Conservation (phyloP, 2,329 filamentous ascomycete genomes). For the Sporothrix curviconia region DNA sequence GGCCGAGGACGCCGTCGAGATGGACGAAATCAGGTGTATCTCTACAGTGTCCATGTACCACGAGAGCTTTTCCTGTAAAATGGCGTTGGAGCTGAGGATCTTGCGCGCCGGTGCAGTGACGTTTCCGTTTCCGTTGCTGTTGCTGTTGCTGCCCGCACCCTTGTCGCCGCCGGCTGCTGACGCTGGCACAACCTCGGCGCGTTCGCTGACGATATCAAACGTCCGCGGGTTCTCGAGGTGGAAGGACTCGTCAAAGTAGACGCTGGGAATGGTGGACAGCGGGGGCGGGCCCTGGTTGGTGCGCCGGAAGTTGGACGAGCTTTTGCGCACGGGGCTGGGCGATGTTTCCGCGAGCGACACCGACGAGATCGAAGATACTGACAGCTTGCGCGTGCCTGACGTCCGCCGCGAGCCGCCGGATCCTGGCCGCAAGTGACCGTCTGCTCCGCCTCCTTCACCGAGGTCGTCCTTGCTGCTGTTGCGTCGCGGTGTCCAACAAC, state of each 20-base stretch:
- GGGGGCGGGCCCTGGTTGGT: conserved; percentile 70
- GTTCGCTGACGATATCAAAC: conserved; percentile 93
- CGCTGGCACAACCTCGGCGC: conserved; percentile 86
- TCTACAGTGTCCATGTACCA: conserved; percentile 99
- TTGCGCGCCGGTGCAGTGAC: conserved; percentile 62
- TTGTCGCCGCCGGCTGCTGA: conserved; percentile 49
- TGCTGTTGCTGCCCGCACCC: conserved; percentile 23
- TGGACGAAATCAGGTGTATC: conserved; percentile 91
- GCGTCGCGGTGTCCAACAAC: conserved; percentile 29
- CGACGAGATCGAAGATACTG: conserved; percentile 38
- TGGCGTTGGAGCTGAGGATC: conserved; percentile 89
- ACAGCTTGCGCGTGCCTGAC: conserved; percentile 34
- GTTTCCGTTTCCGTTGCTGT: conserved; percentile 32
- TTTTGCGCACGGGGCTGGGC: conserved; percentile 37
- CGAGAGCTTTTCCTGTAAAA: conserved; percentile 93
- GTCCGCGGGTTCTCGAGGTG: conserved; percentile 92
- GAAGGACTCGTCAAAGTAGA: conserved; percentile 95
- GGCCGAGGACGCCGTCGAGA: conserved; percentile 88
- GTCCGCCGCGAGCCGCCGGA: conserved; percentile 33
- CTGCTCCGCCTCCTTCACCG: conserved; percentile 31
- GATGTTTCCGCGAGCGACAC: conserved; percentile 29
- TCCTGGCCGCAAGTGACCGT: conserved; percentile 46
- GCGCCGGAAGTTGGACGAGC: conserved; percentile 46
- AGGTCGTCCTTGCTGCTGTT: conserved; percentile 38
- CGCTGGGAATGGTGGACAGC: conserved; percentile 80